Evolutionary conservation across 139 green algal genomes (phyloP), one percentile per base, ranked within the genome.

Genomic region (Zygnema cylindricum): DNA sequence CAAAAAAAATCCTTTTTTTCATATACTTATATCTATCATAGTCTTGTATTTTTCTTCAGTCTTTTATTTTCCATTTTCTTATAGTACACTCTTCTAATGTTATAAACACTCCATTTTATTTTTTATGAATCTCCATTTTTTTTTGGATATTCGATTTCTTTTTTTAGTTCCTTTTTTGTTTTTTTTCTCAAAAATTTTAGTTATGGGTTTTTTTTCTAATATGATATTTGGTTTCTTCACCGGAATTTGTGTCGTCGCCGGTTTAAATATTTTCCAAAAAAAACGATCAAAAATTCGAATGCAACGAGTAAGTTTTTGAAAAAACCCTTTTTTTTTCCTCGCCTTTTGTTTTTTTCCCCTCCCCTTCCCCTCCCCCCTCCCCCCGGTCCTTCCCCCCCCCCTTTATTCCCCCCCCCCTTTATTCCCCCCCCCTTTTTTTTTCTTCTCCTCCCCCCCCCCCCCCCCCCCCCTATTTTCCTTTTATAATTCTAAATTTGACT

Each of bases 171-270:
- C 16, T 63, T 7, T 63, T 63, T 7, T 16, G 7, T 25, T 63
- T 25, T 63, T 63, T 63, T 63, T n/a, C n/a, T n/a, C n/a, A n/a
- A n/a, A 63, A 16, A 16, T 7, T 16, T 7, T 7, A 16, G 49
- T 25, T 7, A 79, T 79, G 71, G 71, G 71, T 7, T 84, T 84
- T 39, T 3, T 55, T 33, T 43, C 33, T 33, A 84, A 54, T 33
- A 35, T 84, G 11, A 33, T 49, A 3, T 2, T 84, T 2, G 77
- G 77, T 2, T 84, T 84, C 33, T 84, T 43, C 33, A 35, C 77
- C 32, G 77, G 77, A 32, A 33, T 84, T 2, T 38, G 41, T 3
- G 49, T 39, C 77, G 7, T 84, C 55, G 77, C 77, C 49, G 77
- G 77, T 2, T 33, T 84, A 3, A 41, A 79, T 11, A 40, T n/a